These are phyloP conservation scores for Paramyrothecium roridum DNA, from an alignment of 2,329 filamentous ascomycete species.

Conservation along the genomic window DNA sequence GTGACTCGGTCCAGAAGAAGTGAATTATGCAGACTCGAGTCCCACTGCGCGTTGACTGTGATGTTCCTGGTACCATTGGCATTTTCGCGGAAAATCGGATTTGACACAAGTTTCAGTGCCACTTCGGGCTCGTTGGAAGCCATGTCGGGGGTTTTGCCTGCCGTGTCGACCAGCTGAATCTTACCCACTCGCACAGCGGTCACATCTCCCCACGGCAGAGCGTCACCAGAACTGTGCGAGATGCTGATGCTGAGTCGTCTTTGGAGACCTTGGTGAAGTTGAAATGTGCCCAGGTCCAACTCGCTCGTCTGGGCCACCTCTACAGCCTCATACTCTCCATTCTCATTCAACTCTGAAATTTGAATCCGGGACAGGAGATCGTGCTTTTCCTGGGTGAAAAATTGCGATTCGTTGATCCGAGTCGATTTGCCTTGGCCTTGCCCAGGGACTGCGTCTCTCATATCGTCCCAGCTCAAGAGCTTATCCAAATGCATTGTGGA, in stretches of 20 bases:
- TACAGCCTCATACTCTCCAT: slow-evolving; percentile 85
- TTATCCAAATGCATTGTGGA: slow-evolving; percentile 95
- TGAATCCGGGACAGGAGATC: slow-evolving; percentile 87
- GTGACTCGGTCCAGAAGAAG: slow-evolving; percentile 92
- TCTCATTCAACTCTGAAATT: slow-evolving; percentile 87
- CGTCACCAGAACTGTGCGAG: slow-evolving; percentile 87
- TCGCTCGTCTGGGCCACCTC: slow-evolving; percentile 86
- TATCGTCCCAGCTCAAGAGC: slow-evolving; percentile 97
- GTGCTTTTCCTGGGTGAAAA: slow-evolving; percentile 88
- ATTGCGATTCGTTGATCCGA: slow-evolving; percentile 86
- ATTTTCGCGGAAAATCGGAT: slow-evolving; percentile 78
- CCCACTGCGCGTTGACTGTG: slow-evolving; percentile 89
- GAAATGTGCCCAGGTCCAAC: slow-evolving; percentile 85
- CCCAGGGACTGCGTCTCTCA: slow-evolving; percentile 73
- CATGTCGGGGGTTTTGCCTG: slow-evolving; percentile 80
- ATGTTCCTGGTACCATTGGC: slow-evolving; percentile 87
- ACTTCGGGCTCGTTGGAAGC: slow-evolving; percentile 71
- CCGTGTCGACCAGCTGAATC: slow-evolving; percentile 78
- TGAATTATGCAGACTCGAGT: slow-evolving; percentile 88
- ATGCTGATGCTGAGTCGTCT: slow-evolving; percentile 82
- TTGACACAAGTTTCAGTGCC: slow-evolving; percentile 70
- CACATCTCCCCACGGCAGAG: slow-evolving; percentile 84
- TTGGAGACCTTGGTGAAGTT: slow-evolving; percentile 92
- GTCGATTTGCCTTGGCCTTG: slow-evolving; percentile 54
- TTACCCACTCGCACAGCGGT: slow-evolving; percentile 73